Evolutionary conservation across 164 flowering plant species (phyloP), one percentile per base, ranked within the genome.

Genomic region (Santalum album): DNA sequence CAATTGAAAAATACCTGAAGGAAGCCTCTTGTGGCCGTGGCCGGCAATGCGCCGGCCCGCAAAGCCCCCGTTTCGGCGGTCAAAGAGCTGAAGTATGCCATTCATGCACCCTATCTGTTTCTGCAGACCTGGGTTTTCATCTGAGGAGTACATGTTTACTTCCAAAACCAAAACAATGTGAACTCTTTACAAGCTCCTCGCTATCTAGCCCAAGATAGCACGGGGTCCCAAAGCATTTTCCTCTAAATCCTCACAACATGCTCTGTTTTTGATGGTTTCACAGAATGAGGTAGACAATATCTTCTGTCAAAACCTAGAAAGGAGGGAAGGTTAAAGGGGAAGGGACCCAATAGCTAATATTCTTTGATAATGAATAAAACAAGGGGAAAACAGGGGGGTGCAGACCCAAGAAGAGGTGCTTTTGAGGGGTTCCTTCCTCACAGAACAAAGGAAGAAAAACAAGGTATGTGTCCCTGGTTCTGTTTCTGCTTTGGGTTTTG

Each of bases 41-140:
- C 69, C 50, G 35, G 52, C 57, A n/a, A 68, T 42, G 25, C 83
- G 72, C 43, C 75, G 74, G n/a, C n/a, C n/a, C n/a, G n/a, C n/a
- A n/a, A n/a, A n/a, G n/a, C n/a, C n/a, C n/a, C n/a, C n/a, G 50
- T 82, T 79, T 50, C 74, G 80, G 47, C 96, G 84, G 60, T 82
- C 88, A 55, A 83, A 76, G 49, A 82, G 56, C 60, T 83, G 89
- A 44, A 83, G 69, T 19, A 83, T 53, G 1, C 86, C 86, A 60
- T 68, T 75, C 76, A 83, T 80, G 63, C 89, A 83, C 6, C 89
- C 86, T 53, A 78, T 63, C 53, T 80, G 83, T 71, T 71, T 80
- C 57, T 70, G 65, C 55, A 82, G 56, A 50, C 71, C 73, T 50
- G 63, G 67, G 49, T 71, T 70, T 16, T 82, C 81, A 24, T 76